Conservation (phyloP, 2,329 filamentous ascomycete species). For the Fusarium lateritium region DNA sequence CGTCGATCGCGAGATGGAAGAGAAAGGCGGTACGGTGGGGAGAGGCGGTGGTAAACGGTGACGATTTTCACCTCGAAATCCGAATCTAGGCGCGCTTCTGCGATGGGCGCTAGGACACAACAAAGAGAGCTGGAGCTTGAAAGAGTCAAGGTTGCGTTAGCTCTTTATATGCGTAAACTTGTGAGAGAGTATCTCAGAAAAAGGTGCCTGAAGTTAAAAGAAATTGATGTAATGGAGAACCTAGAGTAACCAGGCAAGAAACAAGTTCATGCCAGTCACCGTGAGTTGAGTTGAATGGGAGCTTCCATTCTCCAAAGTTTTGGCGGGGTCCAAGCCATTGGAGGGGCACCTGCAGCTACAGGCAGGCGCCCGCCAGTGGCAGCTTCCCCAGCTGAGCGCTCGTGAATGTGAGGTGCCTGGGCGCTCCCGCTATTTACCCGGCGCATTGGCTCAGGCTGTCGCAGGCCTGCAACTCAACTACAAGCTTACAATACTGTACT, state of each 20-base stretch:
- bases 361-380: constrained; percentile 3
- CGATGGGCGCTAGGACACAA: constrained; percentile 20
- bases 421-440: constrained; percentile 51
- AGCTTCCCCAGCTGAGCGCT: constrained; percentile 22
- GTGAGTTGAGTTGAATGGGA: constrained; percentile 13
- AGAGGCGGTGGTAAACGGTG: constrained; percentile 31
- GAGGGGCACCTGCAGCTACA: constrained; percentile 51
- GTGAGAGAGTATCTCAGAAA: neutral
- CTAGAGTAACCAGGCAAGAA: constrained; percentile 25
- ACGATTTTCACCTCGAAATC: constrained; percentile 34
- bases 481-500: neutral
- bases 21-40: constrained; percentile 32
- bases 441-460: constrained; percentile 30
- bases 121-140: neutral
- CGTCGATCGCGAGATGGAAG: constrained; percentile 20
- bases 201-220: neutral
- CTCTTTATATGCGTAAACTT: constrained; percentile 1
- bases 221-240: constrained; percentile 18
- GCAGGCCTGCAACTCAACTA: neutral
- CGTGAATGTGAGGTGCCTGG: neutral
- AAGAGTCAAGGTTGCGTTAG: neutral
- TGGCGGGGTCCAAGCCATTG: constrained; percentile 53
- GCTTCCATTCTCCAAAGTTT: constrained; percentile 42
- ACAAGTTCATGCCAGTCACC: constrained; percentile 32
- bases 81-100: constrained; percentile 23